These are phyloP conservation scores for Elaphomyces granulatus DNA, from an alignment of 495 filamentous ascomycete species.

Conservation along the genomic window DNA sequence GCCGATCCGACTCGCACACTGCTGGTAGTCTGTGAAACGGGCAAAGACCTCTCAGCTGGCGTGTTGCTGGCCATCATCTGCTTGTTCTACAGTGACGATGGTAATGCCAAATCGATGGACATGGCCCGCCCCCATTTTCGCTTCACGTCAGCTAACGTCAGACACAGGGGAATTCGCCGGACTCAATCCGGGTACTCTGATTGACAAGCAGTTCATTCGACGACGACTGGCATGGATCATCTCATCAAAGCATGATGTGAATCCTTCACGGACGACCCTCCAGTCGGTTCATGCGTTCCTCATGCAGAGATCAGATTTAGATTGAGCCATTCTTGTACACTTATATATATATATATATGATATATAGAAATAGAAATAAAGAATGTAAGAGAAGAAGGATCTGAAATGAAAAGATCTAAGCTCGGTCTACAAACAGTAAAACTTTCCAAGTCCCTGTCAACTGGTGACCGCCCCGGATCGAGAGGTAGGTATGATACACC, in stretches of 20 bases:
- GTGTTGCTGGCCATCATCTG: slow-evolving; percentile 49
- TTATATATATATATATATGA: not conserved
- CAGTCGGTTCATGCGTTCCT: slow-evolving; percentile 81
- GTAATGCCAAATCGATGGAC: too few relatives aligned
- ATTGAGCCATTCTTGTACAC: not conserved
- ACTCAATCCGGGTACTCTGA: slow-evolving; percentile 17
- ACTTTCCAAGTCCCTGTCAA: not conserved
- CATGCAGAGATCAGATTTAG: slow-evolving; percentile 42
- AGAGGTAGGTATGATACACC: too few relatives aligned
- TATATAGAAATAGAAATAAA: too few relatives aligned
- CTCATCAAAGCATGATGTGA: slow-evolving; percentile 54
- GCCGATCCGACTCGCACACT: slow-evolving; percentile 22
- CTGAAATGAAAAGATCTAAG: not conserved
- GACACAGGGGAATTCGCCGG: slow-evolving; percentile 22
- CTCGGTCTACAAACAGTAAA: slow-evolving; percentile 5
- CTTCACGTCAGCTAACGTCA: too few relatives aligned
- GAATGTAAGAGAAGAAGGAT: slow-evolving; percentile 4
- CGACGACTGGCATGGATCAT: slow-evolving; percentile 66
- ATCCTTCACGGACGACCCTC: slow-evolving; percentile 66
- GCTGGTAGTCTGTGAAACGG: slow-evolving; percentile 45
- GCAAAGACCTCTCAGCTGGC: slow-evolving; percentile 51
- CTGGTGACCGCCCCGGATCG: too few relatives aligned
- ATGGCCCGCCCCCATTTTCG: too few relatives aligned
- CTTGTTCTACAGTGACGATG: slow-evolving; percentile 42
- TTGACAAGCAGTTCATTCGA: slow-evolving; percentile 65